A percentile compares a stretch with the other conserved stretches of the same genome.
phyloP scores from a whole-genome alignment of 495 filamentous ascomycete species.

The Articulospora tetracladia region DNA sequence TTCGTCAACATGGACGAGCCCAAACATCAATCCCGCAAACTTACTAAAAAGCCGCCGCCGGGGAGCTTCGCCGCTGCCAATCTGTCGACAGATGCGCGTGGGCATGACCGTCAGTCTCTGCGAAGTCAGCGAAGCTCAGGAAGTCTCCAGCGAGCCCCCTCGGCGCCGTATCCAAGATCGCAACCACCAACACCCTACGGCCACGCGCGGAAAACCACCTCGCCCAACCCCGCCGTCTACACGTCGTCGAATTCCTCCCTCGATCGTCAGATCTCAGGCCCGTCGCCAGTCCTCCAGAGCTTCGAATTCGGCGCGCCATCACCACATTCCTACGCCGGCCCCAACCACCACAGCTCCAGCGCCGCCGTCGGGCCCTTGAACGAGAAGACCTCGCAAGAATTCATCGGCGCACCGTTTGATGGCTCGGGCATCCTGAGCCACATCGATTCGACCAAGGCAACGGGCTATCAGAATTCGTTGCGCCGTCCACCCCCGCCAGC shows the following conservation, averaged over 20 bases:
- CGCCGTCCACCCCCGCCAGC: conserved; percentile 47
- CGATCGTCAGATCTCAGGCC: conserved; percentile 29
- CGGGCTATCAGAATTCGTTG: conserved; percentile 40
- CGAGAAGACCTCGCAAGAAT: conserved; percentile 64
- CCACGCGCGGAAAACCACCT: conserved; percentile 30
- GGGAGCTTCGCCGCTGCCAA: conserved; percentile 24
- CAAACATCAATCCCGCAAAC: conserved; percentile 43
- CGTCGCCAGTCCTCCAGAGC: conserved; percentile 41
- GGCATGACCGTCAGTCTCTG: conserved; percentile 41
- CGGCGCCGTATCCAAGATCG: conserved; percentile 54
- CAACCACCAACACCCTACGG: conserved; percentile 31
- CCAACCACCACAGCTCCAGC: conserved; percentile 1
- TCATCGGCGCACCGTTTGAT: conserved; percentile 67
- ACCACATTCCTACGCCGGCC: conserved; percentile 1
- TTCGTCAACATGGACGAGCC: conserved; percentile 29
- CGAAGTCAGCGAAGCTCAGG: conserved; percentile 51
- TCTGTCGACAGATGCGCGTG: conserved; percentile 17
- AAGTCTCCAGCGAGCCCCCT: conserved; percentile 65
- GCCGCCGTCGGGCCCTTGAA: conserved; percentile 44
- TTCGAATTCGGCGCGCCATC: conserved; percentile 37
- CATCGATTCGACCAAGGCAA: conserved; percentile 62
- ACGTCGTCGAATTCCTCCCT: conserved; percentile 41
- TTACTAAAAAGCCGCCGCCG: conserved; percentile 52
- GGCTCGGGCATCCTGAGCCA: conserved; percentile 64
- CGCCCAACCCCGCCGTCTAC: conserved; percentile 33